Evolutionary conservation across 108 stramenopile genomes (phyloP).

Genomic region (Cyclostephanos invisitatus): DNA sequence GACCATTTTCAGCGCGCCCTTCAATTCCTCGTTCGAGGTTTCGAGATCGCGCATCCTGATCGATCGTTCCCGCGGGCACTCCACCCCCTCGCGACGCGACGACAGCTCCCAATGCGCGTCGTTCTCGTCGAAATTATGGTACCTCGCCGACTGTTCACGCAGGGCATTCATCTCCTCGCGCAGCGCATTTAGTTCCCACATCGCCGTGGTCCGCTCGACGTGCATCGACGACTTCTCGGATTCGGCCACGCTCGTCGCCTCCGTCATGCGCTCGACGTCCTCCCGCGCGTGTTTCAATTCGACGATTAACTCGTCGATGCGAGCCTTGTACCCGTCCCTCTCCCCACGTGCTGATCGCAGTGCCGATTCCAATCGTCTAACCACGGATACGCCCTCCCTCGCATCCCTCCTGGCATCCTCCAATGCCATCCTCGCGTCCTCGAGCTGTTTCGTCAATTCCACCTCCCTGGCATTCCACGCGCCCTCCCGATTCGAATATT

Average conservation of each 20-base stretch:
- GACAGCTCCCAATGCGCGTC: not conserved
- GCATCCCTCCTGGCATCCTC: constrained; percentile 28
- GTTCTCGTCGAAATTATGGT: constrained; percentile 2
- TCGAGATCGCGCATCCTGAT: constrained; percentile 10
- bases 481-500: not conserved
- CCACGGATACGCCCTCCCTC: constrained; percentile 36
- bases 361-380: constrained; percentile 35
- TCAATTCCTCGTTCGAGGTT: constrained; percentile 19
- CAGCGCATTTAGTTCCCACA: not conserved
- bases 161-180: constrained; percentile 7
- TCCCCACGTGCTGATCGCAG: constrained; percentile 22
- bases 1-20: constrained; percentile 11
- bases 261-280: not conserved
- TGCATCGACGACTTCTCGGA: constrained; percentile 2
- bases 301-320: not conserved
- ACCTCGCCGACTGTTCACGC: not conserved
- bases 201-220: constrained; percentile 5
- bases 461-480: constrained; percentile 9
- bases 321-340: constrained; percentile 9
- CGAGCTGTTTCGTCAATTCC: constrained; percentile 19
- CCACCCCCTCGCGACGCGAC: not conserved
- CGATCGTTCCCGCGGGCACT: not conserved
- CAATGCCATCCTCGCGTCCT: constrained; percentile 10
- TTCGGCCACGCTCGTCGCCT: not conserved
- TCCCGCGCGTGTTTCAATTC: not conserved